Conservation (phyloP, 2,329 filamentous ascomycete species). For the Talaromyces funiculosus region DNA sequence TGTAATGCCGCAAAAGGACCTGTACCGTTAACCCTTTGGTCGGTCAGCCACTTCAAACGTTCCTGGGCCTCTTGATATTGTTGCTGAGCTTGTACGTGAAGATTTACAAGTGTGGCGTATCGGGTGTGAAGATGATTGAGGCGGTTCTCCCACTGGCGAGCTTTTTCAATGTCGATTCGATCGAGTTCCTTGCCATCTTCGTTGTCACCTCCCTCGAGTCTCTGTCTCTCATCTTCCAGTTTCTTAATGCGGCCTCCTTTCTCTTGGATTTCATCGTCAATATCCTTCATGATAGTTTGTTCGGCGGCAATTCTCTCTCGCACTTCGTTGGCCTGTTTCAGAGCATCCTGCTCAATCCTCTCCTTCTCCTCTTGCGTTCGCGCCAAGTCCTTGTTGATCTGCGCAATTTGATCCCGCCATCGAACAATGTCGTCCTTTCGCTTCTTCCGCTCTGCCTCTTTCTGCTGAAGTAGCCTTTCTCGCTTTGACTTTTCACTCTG, state of each 20-base stretch:
- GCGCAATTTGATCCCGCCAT: constrained; percentile 52
- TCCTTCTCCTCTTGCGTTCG: constrained; percentile 40
- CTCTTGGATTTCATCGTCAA: constrained; percentile 59
- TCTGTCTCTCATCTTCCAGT: constrained; percentile 54
- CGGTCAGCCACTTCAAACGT: constrained; percentile 39
- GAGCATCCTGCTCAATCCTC: constrained; percentile 36
- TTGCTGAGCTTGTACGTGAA: constrained; percentile 39
- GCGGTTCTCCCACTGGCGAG: constrained; percentile 43
- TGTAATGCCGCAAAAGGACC: constrained; percentile 37
- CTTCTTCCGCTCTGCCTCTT: constrained; percentile 56
- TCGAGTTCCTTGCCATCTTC: constrained; percentile 49
- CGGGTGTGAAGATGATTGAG: constrained; percentile 38
- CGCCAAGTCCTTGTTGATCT: constrained; percentile 47
- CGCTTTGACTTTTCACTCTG: constrained; percentile 74
- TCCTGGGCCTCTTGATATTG: constrained; percentile 44
- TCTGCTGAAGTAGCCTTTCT: constrained; percentile 59
- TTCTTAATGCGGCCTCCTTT: constrained; percentile 57
- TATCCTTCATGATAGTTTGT: constrained; percentile 46
- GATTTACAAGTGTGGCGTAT: constrained; percentile 38
- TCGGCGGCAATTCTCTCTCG: constrained; percentile 42
- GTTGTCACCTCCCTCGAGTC: constrained; percentile 42
- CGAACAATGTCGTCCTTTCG: constrained; percentile 54
- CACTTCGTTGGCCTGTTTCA: constrained; percentile 36
- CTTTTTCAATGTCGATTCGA: constrained; percentile 45
- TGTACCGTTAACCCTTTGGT: constrained; percentile 32